Evolutionary conservation across 1,284 basidiomycete genomes (phyloP), one percentile per base, ranked within the genome.

Genomic region (Leccinum subrobustum): DNA sequence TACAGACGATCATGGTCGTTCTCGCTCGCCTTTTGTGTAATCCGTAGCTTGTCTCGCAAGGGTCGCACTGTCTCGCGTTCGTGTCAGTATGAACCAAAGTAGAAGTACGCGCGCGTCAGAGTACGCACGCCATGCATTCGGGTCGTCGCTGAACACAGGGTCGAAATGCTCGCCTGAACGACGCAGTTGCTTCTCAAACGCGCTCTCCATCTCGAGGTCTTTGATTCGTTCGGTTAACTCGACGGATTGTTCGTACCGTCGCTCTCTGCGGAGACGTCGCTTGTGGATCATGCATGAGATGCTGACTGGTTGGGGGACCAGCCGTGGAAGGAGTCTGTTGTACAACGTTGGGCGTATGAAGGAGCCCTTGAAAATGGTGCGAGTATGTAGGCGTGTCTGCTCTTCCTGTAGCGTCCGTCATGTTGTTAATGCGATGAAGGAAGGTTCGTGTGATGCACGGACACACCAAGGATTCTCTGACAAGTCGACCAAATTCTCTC

Each of bases 251-350:
- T 68, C 74, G n/a, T 79, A 65, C 0, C 89, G 80, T 29, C 75
- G 73, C 14, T 79, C 78, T 6, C 85, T 79, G 1, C 80, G 77
- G 14, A 72, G 67, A 18, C 83, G 78, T 1, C 94, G 83, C 16
- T 79, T 78, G 20, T 74, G 69, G 35, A 95, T 91, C 79, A 93
- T 92, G 68, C 83, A 81, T 0, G 83, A 81, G 47, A 94, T 81
- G 14, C 81, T 77, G 2, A 75, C 63, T 0, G 94, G 93, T 64
- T 95, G 92, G 0, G 91, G 91, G 59, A 82, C 85, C 66, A 95
- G 75, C 0, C 91, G 83, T 0, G 92, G 92, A 6, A 95, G 79
- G 0, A 91, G 88, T 0, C 75, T 78, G 70, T 92, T 85, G 73
- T 76, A 85, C 6, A 83, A 56, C 0, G 87, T 81, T 0, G 91